phyloP scores from a whole-genome alignment of 768 basidiomycete genomes.

The Roridomyces roridus region DNA sequence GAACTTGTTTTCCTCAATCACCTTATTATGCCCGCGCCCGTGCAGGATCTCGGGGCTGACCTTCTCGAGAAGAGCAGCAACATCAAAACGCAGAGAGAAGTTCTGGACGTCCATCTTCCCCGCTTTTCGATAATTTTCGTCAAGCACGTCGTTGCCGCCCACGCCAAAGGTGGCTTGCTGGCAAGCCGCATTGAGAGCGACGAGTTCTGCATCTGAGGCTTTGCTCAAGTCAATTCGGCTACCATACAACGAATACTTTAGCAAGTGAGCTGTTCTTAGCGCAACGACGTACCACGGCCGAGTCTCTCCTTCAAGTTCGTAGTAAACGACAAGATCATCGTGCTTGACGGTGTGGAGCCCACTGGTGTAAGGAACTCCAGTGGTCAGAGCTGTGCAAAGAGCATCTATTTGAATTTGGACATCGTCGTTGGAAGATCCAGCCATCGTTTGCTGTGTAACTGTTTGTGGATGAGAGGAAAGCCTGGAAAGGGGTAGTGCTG shows the following conservation, averaged over 20 bases:
- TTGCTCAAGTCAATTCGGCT: too few species aligned
- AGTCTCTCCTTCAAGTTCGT: not conserved
- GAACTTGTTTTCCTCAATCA: conserved; percentile 8
- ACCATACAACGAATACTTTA: too few species aligned
- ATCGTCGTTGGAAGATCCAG: too few species aligned
- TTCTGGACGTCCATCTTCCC: conserved; percentile 32
- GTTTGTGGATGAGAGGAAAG: too few species aligned
- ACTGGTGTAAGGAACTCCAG: not conserved
- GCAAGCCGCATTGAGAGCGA: conserved; percentile 29
- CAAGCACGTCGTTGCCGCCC: conserved; percentile 32
- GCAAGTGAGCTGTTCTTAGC: not conserved
- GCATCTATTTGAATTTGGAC: too few species aligned
- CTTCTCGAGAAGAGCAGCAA: conserved; percentile 30
- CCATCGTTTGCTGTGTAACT: too few species aligned
- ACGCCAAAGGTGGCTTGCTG: conserved; percentile 35
- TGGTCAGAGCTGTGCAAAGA: too few species aligned
- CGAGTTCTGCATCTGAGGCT: conserved; percentile 24
- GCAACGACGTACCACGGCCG: too few species aligned
- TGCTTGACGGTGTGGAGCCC: not conserved
- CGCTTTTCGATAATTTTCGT: conserved; percentile 39
- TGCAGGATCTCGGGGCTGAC: conserved; percentile 29
- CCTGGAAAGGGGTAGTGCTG: too few species aligned
- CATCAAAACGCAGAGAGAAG: conserved; percentile 38
- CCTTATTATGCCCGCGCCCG: conserved; percentile 16
- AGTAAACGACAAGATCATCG: not conserved